Percentiles rank a stretch among this genome's conserved stretches.
Conservation (phyloP, 176 grass and related monocot genomes). For the Panicum miliaceum region DNA sequence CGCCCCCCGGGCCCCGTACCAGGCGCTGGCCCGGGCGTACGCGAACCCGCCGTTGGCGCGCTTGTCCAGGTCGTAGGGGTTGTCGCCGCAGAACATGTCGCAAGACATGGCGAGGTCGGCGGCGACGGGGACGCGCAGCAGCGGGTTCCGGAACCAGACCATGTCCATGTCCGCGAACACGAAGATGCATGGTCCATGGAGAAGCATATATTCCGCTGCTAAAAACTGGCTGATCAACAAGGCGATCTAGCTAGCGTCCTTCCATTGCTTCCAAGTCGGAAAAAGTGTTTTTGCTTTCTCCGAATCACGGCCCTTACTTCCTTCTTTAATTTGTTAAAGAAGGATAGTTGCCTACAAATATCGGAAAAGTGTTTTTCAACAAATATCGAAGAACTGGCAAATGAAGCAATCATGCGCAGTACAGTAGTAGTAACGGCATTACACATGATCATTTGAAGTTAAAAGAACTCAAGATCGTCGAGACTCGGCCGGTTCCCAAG, state of each 20-base stretch:
- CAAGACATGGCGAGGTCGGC: constrained; percentile 46
- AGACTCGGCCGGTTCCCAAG: too few species aligned
- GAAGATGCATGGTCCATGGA: constrained; percentile 9
- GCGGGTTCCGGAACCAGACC: constrained; percentile 55
- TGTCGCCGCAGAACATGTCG: constrained; percentile 34
- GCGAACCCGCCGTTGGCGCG: constrained; percentile 55
- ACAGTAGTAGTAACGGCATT: too few species aligned
- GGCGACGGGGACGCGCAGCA: constrained; percentile 36
- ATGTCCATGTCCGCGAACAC: constrained; percentile 67
- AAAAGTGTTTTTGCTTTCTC: not conserved
- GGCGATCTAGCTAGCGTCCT: not conserved
- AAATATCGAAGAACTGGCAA: too few species aligned
- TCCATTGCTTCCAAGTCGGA: not conserved
- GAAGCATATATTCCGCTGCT: not conserved
- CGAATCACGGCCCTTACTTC: not conserved
- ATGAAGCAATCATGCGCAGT: too few species aligned
- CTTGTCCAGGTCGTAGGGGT: constrained; percentile 43
- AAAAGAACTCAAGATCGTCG: too few species aligned
- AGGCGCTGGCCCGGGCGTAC: constrained; percentile 40
- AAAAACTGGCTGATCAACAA: not conserved
- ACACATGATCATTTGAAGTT: too few species aligned
- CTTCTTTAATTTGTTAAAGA: too few species aligned
- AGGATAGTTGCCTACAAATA: too few species aligned
- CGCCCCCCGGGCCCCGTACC: constrained; percentile 38
- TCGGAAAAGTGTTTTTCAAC: too few species aligned